phyloP scores from a whole-genome alignment of 768 basidiomycete species.

The Lactarius hatsudake region DNA sequence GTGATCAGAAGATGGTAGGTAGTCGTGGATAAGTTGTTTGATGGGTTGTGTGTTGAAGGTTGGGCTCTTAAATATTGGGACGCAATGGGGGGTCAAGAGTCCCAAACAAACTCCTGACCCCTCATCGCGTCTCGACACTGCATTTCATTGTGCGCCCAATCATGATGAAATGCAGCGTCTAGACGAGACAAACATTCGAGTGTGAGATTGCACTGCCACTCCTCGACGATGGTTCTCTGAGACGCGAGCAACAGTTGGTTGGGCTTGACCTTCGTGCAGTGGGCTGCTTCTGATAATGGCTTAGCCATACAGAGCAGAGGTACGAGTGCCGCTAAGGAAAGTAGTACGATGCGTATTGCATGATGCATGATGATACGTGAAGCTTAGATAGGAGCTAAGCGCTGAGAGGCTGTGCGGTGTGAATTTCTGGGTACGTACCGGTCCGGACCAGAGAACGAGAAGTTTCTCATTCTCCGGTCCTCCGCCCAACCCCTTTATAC shows the following conservation, averaged over 20 bases:
- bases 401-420: not conserved
- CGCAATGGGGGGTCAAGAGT: not conserved
- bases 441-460: too few species aligned
- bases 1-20: not conserved
- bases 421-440: too few species aligned
- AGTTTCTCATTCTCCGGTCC: too few species aligned
- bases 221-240: not conserved
- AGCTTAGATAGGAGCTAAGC: not conserved
- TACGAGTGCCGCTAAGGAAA: not conserved
- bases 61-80: not conserved
- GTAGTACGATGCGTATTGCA: not conserved
- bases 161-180: not conserved
- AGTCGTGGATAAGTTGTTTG: not conserved
- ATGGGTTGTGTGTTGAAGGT: not conserved
- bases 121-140: not conserved
- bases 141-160: not conserved
- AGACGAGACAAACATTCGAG: not conserved
- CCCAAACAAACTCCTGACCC: not conserved
- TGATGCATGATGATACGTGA: not conserved
- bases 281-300: not conserved
- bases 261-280: not conserved
- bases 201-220: not conserved
- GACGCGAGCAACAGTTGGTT: not conserved
- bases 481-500: too few species aligned
- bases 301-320: not conserved